Percentiles rank a stretch among this genome's conserved stretches.
Evolutionary conservation across 75 land plant genomes (phyloP).

Genomic region (Selaginella moellendorffii): DNA sequence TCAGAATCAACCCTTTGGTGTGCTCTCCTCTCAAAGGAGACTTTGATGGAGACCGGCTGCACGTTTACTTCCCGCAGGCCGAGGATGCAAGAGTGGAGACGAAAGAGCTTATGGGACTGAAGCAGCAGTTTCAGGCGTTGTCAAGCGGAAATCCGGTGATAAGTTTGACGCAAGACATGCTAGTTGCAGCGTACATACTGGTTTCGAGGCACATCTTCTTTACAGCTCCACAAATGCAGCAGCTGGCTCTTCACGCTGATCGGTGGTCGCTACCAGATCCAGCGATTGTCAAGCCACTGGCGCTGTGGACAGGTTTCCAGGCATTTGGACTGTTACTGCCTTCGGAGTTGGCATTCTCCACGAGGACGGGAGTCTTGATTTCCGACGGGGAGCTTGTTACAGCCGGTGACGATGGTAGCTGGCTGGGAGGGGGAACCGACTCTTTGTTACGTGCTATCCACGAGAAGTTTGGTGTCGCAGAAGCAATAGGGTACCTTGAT

Average conservation of each 20-base stretch:
- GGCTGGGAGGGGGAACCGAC: neutral
- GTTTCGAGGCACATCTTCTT: slow-evolving; percentile 34
- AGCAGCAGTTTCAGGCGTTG: slow-evolving; percentile 56
- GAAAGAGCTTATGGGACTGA: slow-evolving; percentile 52
- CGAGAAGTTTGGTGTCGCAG: neutral
- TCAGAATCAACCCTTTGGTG: slow-evolving; percentile 73
- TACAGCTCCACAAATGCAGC: slow-evolving; percentile 38
- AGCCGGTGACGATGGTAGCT: neutral
- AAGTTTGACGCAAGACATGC: slow-evolving; percentile 49
- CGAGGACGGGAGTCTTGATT: neutral
- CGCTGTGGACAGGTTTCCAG: slow-evolving; percentile 59
- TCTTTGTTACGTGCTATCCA: neutral
- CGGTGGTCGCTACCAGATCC: slow-evolving; percentile 29
- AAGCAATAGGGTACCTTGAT: neutral
- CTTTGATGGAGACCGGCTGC: slow-evolving; percentile 92
- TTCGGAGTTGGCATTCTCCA: slow-evolving; percentile 4
- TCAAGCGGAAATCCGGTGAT: slow-evolving; percentile 52
- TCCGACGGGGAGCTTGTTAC: neutral
- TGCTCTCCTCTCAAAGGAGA: slow-evolving; percentile 83
- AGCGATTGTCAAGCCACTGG: slow-evolving; percentile 48
- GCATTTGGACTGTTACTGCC: slow-evolving; percentile 48
- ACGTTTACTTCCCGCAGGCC: slow-evolving; percentile 81
- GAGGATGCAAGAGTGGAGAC: slow-evolving; percentile 60
- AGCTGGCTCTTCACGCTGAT: slow-evolving; percentile 41
- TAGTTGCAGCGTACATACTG: slow-evolving; percentile 46